These are phyloP conservation scores for Chloris gayana DNA, from an alignment of 176 grass and related monocot genomes.

Conservation along the genomic window DNA sequence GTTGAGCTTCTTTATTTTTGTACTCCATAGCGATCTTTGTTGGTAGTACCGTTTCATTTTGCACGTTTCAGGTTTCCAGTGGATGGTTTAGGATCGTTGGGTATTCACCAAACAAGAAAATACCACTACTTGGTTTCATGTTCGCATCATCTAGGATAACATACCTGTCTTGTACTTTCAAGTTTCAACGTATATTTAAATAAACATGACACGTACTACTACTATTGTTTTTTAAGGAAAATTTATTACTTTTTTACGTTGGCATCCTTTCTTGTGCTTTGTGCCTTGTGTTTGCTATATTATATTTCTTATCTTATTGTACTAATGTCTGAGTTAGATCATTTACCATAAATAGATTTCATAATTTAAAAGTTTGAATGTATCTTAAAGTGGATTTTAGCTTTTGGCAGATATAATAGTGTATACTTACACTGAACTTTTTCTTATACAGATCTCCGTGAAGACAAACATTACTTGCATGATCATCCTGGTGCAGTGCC, in stretches of 20 bases:
- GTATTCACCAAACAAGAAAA: neutral
- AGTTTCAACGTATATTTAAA: no score
- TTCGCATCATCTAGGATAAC: neutral
- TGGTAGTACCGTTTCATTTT: neutral
- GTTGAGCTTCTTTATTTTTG: neutral
- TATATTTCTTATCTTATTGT: constrained; percentile 3
- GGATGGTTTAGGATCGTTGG: neutral
- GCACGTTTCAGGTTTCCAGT: neutral
- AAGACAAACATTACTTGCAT: constrained; percentile 89
- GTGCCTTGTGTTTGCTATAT: neutral
- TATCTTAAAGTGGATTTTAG: neutral
- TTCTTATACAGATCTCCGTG: constrained; percentile 71
- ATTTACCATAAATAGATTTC: neutral
- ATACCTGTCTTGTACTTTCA: no score
- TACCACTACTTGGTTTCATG: neutral
- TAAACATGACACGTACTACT: no score
- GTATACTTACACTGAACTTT: neutral
- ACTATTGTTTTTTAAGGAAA: neutral
- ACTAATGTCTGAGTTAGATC: neutral
- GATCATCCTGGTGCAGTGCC: constrained; percentile 79
- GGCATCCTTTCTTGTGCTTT: neutral
- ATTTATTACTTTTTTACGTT: neutral
- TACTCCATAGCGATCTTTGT: neutral
- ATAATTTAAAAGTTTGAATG: neutral
- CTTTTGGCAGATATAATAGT: constrained; percentile 28